Percentiles rank a stretch among this genome's conserved stretches.
These are phyloP conservation scores for Drechslera avenae DNA, from an alignment of 2,329 filamentous ascomycete genomes.

Conservation along the genomic window DNA sequence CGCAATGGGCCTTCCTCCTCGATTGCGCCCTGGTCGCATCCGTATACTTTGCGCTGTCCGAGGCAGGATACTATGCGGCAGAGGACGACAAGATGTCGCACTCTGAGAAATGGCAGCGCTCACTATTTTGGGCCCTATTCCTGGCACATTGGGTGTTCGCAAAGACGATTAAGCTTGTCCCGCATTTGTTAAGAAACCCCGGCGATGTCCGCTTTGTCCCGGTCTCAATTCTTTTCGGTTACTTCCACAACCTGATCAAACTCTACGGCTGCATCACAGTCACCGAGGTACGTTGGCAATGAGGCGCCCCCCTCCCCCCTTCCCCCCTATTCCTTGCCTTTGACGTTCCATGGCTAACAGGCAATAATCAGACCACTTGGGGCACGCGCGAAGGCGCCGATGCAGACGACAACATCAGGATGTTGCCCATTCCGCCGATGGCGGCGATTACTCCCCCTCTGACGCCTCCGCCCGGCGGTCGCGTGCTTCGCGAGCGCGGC, in stretches of 20 bases:
- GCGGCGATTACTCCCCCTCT: constrained; percentile 43
- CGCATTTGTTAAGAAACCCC: constrained; percentile 83
- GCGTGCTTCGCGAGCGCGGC: constrained; percentile 45
- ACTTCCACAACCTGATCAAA: constrained; percentile 92
- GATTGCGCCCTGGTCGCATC: constrained; percentile 60
- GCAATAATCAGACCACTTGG: constrained; percentile 77
- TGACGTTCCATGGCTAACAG: constrained; percentile 25
- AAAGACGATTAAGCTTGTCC: constrained; percentile 89
- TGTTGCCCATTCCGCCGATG: constrained; percentile 45
- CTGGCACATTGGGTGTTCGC: constrained; percentile 67
- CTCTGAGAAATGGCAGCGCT: constrained; percentile 29
- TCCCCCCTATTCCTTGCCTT: constrained; percentile 22
- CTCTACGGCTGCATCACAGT: constrained; percentile 81
- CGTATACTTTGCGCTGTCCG: constrained; percentile 40
- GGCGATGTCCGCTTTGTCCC: constrained; percentile 79
- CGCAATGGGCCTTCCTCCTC: constrained; percentile 79
- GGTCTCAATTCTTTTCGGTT: constrained; percentile 88
- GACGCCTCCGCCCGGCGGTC: constrained; percentile 41
- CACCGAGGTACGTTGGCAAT: constrained; percentile 44
- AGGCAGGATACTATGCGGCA: constrained; percentile 37
- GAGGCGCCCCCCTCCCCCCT: too few relatives aligned
- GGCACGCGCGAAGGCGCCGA: constrained; percentile 92
- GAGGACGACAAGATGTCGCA: constrained; percentile 21
- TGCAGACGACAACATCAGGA: constrained; percentile 61
- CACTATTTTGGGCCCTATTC: constrained; percentile 41